Base-by-base conservation (phyloP, 768 basidiomycete genomes). In the Suillus americanus region DNA sequence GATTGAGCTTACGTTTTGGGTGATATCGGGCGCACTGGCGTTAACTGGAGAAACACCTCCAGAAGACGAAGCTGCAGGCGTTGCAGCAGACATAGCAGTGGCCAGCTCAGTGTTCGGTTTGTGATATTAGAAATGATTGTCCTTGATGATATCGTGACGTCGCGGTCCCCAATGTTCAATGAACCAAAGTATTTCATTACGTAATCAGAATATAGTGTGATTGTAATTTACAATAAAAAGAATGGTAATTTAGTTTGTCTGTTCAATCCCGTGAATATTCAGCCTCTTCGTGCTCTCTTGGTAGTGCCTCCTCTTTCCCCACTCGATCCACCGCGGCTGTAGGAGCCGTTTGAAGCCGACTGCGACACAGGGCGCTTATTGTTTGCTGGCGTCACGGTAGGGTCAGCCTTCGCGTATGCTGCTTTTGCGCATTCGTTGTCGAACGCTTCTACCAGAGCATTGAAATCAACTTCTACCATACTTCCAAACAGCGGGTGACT, bases 401-500 rank as follows among this genome's bases (percentile, higher is more conserved):
- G 62, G n/a, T 56, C 63, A 25, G 28, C 38, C 40, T 65, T 73
- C 40, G 60, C 33, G 56, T 82, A 81, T 0, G 69, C 73, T 1
- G 69, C 77, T 64, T 77, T 79, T 63, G 74, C 73, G 67, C 80
- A 82, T 63, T 80, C 80, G 33, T 53, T 69, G 46, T 82, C 81
- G 68, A 83, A 85, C 2, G 78, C 76, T 35, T 65, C 70, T 20
- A 82, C 73, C 59, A 83, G 69, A 20, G 69, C 72, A 25, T 76
- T 76, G 72, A 82, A 84, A 64, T 82, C 77, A 25, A 72, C 71
- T 12, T 77, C 71, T 16, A 71, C 76, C 79, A 83, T 82, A 62
- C 75, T 79, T 0, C 81, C 82, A 56, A 83, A 83, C 14, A 81
- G 70, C n/a, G 79, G 76, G 63, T 83, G 78, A 41, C 66, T 66